phyloP scores from a whole-genome alignment of 495 filamentous ascomycete genomes.

The Penicillium tannophilum region DNA sequence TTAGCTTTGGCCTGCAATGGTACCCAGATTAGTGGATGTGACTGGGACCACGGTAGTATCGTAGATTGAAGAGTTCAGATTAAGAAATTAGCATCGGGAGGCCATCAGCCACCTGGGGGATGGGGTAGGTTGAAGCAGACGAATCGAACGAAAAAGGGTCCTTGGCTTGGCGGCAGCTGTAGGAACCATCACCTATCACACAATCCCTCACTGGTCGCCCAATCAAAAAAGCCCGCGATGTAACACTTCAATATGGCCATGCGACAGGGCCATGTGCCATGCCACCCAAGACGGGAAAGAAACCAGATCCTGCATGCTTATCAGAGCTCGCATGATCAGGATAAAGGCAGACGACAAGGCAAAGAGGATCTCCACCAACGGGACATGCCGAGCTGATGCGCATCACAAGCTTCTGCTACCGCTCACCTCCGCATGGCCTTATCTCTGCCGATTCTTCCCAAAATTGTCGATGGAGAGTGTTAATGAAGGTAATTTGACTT shows the following conservation, averaged over 20 bases:
- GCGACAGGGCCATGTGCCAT: conserved; percentile 1
- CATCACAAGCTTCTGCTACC: neutral
- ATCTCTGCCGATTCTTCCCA: neutral
- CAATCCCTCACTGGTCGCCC: neutral
- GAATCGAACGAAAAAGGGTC: neutral
- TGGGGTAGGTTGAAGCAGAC: neutral
- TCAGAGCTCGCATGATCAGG: neutral
- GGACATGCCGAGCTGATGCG: neutral
- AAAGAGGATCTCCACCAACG: neutral
- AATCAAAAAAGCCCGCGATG: conserved; percentile 1
- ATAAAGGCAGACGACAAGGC: neutral
- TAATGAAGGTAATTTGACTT: neutral
- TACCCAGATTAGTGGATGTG: neutral
- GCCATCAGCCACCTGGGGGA: neutral
- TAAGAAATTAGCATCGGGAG: neutral
- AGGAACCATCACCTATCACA: neutral
- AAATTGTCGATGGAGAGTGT: neutral
- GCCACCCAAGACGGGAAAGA: neutral
- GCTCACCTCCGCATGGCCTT: neutral
- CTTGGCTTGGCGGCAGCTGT: neutral
- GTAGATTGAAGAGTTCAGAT: neutral
- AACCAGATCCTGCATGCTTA: neutral
- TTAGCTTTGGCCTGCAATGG: neutral
- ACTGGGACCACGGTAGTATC: neutral
- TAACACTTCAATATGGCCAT: conserved; percentile 1